Base-by-base conservation (phyloP, 768 basidiomycete species). In the Suillus subaureus region DNA sequence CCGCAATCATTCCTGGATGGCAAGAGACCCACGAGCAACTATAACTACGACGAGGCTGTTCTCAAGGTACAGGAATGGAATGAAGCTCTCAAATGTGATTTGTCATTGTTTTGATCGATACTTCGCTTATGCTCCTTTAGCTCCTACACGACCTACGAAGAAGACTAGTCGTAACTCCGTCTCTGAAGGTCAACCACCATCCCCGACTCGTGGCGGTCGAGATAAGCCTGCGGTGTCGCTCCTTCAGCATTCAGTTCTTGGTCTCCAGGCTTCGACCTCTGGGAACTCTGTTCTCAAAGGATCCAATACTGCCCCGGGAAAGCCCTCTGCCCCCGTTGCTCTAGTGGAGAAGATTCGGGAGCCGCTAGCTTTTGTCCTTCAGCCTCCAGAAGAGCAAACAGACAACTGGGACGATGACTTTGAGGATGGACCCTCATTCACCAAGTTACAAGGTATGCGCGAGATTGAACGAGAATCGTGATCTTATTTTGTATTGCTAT, bases 341-440 rank as follows among this genome's bases (percentile, higher is more conserved):
- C 63, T 80, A 15, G 72, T 78, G 15, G 79, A 80, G 61, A 80
- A 79, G 62, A 80, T 79, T 31, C 74, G 78, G 33, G 77, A 90
- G 60, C 90, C 91, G 5, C 78, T 87, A 62, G 85, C 86, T 5
- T 89, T 91, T 68, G 85, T 82, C 18, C 78, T 92, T 28, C 89
- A 88, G 65, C 84, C 86, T 28, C 91, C 90, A 21, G 92, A 96
- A 79, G 90, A 94, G 69, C 92, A 93, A 74, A 92, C 90, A 1
- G 96, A 97, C 74, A 97, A 96, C 68, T 99, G 97, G 97, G 97
- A 99, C 72, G 94, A 96, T 68, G 97, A 99, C 73, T 99, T 99
- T 69, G 94, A 96, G 74, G 94, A 94, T 69, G 94, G 91, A 1
- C 95, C 96, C 40, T 94, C 94, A 0, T 86, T 93, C 62, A 87